phyloP scores from a whole-genome alignment of 495 filamentous ascomycete species.

The Tuber aestivum region DNA sequence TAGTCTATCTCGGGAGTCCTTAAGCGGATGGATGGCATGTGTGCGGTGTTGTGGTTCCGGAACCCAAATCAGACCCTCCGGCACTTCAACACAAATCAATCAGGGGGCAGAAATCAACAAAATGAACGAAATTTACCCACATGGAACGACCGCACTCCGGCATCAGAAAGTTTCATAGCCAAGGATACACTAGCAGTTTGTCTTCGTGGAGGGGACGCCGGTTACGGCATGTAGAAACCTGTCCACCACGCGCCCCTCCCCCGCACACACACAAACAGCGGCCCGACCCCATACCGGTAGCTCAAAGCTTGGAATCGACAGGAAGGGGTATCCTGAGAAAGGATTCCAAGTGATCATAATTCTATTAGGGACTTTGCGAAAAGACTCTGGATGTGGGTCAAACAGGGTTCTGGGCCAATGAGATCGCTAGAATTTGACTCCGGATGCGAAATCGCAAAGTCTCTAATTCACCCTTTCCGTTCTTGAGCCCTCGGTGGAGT shows the following conservation, averaged over 20 bases:
- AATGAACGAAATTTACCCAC: background rate
- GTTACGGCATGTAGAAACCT: background rate
- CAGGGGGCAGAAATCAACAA: background rate
- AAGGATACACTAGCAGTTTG: background rate
- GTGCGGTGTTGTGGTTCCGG: background rate
- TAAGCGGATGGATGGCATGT: background rate
- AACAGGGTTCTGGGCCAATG: no score
- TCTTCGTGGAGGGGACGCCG: no score
- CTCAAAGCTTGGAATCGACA: background rate
- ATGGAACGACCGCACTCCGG: background rate
- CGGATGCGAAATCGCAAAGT: no score
- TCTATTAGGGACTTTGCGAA: no score
- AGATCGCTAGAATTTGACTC: no score
- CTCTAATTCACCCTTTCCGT: background rate
- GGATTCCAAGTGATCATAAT: background rate
- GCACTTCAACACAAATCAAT: background rate
- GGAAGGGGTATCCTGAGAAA: background rate
- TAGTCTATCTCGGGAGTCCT: background rate
- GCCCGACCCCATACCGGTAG: background rate
- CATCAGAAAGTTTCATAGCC: background rate
- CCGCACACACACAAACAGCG: no score
- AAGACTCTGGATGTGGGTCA: no score
- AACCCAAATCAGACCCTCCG: background rate
- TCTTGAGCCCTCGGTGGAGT: background rate
- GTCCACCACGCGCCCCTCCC: background rate